Base-by-base conservation (phyloP, 1,139 yeast genomes). In the Suhomyces terraborum region DNA sequence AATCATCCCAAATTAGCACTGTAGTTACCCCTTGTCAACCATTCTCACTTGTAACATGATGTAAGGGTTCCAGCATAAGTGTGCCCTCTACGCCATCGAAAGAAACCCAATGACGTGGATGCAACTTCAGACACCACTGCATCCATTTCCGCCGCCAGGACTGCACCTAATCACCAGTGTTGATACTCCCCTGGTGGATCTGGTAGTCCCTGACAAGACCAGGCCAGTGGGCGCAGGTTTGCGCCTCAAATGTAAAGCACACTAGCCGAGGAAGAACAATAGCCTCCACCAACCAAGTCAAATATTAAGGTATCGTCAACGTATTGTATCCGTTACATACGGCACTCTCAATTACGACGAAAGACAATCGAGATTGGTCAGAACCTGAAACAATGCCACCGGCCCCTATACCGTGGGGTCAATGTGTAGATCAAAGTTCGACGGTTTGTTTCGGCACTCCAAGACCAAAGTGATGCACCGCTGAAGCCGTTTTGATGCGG, bases 201-300 rank as follows among this genome's bases (percentile, higher is more conserved):
- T 12, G 8, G 7, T 7, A 24, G 27, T 24, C 27, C 27, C 31
- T 16, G 31, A 27, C 10, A 9, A 16, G 21, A 10, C 9, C 31
- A 16, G 10, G 19, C 31, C 12, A 12, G 12, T 14, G 14, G 10
- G 30, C 19, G 39, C 23, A 16, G 13, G 16, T 13, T 10, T 6
- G 18, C 28, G 39, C 39, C 39, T 36, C n/a, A 24, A 10, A n/a
- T 22, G 25, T 17, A 29, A 23, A 29, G 30, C 35, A 36, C 8
- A 3, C 8, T 36, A 36, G 39, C 33, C 39, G 39, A 36, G 34
- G 30, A n/a, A 13, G 34, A 20, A 13, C 23, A 22, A 32, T 16
- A 16, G 13, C 13, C 24, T n/a, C 12, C 16, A 24, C 13, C 16
- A 24, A 9, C 27, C 27, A 16, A 24, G 13, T 24, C 16, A 24